Base-by-base conservation (phyloP, 352 stramenopile genomes). In the Globisporangium lucens region DNA sequence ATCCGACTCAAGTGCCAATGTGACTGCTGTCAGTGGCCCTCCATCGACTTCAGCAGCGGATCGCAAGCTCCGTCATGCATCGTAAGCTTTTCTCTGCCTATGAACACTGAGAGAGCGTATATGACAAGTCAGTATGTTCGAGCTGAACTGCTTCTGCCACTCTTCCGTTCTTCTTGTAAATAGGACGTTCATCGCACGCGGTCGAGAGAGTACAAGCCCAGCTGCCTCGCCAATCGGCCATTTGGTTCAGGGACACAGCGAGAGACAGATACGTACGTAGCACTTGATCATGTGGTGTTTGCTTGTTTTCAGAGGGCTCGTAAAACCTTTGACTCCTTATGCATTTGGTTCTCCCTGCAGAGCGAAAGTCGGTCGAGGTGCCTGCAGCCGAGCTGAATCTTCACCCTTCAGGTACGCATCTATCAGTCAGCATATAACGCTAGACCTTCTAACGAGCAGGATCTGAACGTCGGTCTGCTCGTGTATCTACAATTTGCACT, bases 21-120 rank as follows among this genome's bases (percentile, higher is more conserved):
- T 36, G 6, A 33, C 46, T 15, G 24, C 35, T 7, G 22, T 13
- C 2, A n/a, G 27, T 3, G 22, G 22, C 6, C 5, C 55, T 10
- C 38, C 12, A n/a, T 15, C n/a, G 47, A 20, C 20, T 1, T 4
- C 29, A 36, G 43, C n/a, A 30, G 4, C 41, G 15, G 38, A 58
- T 15, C 49, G n/a, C 8, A 61, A 61, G 5, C 59, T 71, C 5
- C 49, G 51, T 15, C 59, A 63, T 52, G 59, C 66, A 15, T 71
- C 66, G 66, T 71, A 55, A 24, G 66, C 27, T 8, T 5, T 0
- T n/a, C 8, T 1, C 10, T 13, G 9, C 2, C 15, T 33, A n/a
- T 13, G 22, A 36, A 27, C 9, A 22, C 9, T 20, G 24, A 36
- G 27, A n/a, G 22, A 2, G 15, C 4, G 17, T 41, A 46, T 12